phyloP scores from a whole-genome alignment of 1,139 yeast genomes.

The Sugiyamaella japonica region DNA sequence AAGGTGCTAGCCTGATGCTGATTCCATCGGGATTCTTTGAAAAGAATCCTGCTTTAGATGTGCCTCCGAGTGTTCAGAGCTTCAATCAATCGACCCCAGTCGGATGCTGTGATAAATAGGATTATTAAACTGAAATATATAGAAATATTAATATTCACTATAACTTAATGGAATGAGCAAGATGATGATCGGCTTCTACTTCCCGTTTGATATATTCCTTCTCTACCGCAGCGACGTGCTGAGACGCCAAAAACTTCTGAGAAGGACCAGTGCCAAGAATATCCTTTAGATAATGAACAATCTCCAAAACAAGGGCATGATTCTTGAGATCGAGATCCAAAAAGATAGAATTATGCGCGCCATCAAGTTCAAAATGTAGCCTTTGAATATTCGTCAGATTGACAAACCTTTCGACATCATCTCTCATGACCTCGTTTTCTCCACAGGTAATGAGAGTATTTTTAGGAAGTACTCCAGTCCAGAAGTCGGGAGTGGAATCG shows the following conservation, averaged over 20 bases:
- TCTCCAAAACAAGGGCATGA: conserved; percentile 16
- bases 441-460: conserved; percentile 17
- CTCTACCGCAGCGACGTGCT: neutral
- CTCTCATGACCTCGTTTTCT: conserved; percentile 17
- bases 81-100: conserved; percentile 17
- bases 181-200: neutral
- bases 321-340: conserved; percentile 12
- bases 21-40: conserved; percentile 78
- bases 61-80: conserved; percentile 49
- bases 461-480: conserved; percentile 18
- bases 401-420: conserved; percentile 14
- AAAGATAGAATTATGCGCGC: conserved; percentile 17
- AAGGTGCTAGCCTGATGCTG: conserved; percentile 68
- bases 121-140: neutral
- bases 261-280: conserved; percentile 14
- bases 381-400: conserved; percentile 7
- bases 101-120: conserved; percentile 1
- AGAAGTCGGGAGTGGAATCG: conserved; percentile 12
- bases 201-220: neutral
- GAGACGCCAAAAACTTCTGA: conserved; percentile 4
- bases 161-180: conserved; percentile 1
- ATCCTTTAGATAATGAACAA: conserved; percentile 12
- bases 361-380: conserved; percentile 15
- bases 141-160: neutral
- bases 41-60: conserved; percentile 74